A percentile compares a stretch with the other conserved stretches of the same genome.
phyloP scores from a whole-genome alignment of 768 basidiomycete species.

The Tephrocybe sp. region DNA sequence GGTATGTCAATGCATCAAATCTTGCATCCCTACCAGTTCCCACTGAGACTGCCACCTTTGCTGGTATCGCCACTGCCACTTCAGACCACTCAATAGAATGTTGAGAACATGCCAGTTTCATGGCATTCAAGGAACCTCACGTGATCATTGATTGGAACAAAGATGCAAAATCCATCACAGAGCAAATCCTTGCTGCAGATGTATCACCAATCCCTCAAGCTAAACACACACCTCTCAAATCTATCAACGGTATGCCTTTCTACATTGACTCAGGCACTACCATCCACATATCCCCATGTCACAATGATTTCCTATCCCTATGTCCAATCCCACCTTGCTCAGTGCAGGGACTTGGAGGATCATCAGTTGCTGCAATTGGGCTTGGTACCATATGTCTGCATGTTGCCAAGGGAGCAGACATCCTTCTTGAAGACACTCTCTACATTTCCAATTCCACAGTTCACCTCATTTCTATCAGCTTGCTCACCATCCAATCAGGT shows the following conservation, averaged over 20 bases:
- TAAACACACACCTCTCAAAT: neutral
- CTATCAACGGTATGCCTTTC: conserved; percentile 9
- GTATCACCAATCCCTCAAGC: neutral
- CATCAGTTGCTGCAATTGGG: conserved; percentile 21
- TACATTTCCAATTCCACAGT: conserved; percentile 23
- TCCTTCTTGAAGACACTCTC: conserved; percentile 17
- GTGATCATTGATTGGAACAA: neutral
- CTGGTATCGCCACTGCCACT: neutral
- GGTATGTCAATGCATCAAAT: neutral
- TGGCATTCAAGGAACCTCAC: neutral
- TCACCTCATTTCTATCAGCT: conserved; percentile 22
- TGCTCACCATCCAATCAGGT: conserved; percentile 9
- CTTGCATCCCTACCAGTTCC: no score
- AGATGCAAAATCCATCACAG: neutral
- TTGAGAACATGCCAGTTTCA: neutral
- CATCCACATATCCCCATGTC: conserved; percentile 22
- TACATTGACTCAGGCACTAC: conserved; percentile 27
- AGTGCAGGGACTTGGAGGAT: conserved; percentile 27
- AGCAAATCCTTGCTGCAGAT: neutral
- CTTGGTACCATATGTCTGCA: conserved; percentile 24
- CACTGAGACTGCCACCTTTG: neutral
- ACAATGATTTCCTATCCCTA: conserved; percentile 21
- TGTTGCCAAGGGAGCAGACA: no score
- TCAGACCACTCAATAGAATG: neutral
- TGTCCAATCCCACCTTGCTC: conserved; percentile 21